Evolutionary conservation across 257 asterid species (phyloP).

Genomic region (Salvia miltiorrhiza): DNA sequence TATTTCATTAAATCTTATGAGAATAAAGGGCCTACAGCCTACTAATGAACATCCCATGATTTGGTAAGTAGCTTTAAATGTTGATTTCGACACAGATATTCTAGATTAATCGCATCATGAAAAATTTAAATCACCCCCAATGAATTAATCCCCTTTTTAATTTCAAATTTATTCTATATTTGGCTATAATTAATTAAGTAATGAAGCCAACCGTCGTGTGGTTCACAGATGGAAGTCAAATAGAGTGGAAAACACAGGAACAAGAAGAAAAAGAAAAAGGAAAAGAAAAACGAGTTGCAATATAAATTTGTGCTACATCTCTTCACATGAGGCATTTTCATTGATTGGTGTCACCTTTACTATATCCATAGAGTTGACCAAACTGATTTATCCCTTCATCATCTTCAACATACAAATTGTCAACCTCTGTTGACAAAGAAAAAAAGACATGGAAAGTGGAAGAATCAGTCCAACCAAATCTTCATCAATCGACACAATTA

Average conservation of each 20-base stretch:
- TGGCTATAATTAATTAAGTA: neutral
- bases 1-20: constrained; percentile 10
- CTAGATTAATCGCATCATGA: constrained; percentile 4
- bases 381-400: neutral
- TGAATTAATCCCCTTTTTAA: neutral
- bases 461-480: neutral
- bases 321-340: neutral
- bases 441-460: constrained; percentile 28
- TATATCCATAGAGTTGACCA: constrained; percentile 28
- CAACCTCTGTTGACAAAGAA: constrained; percentile 13
- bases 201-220: neutral
- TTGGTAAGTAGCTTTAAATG: constrained; percentile 33
- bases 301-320: constrained; percentile 10
- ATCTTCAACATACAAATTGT: constrained; percentile 14
- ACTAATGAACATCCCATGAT: constrained; percentile 1
- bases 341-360: constrained; percentile 13
- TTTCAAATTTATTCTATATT: constrained; percentile 15
- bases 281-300: neutral
- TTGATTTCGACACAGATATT: constrained; percentile 22
- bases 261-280: neutral
- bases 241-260: constrained; percentile 1
- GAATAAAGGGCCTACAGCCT: constrained; percentile 15
- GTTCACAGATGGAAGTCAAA: neutral
- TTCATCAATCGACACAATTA: constrained; percentile 3
- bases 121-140: constrained; percentile 8